Percentiles rank a stretch among this genome's conserved stretches.
Conservation (phyloP, 1,284 basidiomycete species). For the Mrakiaceae sp. region DNA sequence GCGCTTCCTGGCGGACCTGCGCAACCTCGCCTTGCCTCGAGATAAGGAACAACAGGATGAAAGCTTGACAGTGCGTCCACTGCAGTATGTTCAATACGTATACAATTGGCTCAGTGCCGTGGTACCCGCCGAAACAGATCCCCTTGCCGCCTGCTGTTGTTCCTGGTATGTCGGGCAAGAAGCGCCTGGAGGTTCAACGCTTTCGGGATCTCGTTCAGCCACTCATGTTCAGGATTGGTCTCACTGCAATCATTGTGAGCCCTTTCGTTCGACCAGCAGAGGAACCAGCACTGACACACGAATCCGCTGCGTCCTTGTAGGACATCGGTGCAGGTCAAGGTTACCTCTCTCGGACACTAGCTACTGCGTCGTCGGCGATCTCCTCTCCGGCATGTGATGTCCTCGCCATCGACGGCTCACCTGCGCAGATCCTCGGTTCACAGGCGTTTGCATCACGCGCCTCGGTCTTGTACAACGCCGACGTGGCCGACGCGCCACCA, state of each 20-base stretch:
- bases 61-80: background rate
- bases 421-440: constrained; percentile 2
- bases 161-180: constrained; percentile 7
- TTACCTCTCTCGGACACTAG: constrained; percentile 10
- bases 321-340: constrained; percentile 13
- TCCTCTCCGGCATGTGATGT: background rate
- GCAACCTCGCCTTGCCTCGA: constrained; percentile 1
- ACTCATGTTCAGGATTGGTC: background rate
- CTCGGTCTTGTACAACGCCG: too few species aligned
- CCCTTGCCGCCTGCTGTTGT: background rate
- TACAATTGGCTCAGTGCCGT: background rate
- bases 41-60: background rate
- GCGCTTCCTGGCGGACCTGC: background rate
- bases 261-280: background rate
- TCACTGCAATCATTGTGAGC: constrained; percentile 1
- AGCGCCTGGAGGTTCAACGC: constrained; percentile 1
- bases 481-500: background rate
- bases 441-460: background rate
- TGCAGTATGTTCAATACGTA: background rate
- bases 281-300: too few species aligned
- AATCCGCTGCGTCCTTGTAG: background rate
- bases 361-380: background rate
- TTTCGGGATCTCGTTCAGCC: background rate
- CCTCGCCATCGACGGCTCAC: constrained; percentile 11
- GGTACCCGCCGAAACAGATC: too few species aligned